A percentile compares a stretch with the other conserved stretches of the same genome.
phyloP scores from a whole-genome alignment of 306 rosid species.

The Lathyrus tuberosus region DNA sequence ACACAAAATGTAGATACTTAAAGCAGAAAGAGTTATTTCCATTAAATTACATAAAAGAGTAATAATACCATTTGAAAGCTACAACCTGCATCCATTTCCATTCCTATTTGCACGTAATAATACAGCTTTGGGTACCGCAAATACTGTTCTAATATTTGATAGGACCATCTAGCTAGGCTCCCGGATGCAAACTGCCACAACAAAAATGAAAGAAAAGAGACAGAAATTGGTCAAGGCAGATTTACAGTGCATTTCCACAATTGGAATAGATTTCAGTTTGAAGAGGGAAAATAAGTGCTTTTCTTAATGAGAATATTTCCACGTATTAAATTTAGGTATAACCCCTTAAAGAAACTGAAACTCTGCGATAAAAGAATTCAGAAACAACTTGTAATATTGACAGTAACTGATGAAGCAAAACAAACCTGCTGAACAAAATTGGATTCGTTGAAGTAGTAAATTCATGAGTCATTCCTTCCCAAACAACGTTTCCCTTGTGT shows the following conservation, averaged over 20 bases:
- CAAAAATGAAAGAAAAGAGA: too few relatives aligned
- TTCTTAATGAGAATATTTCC: constrained; percentile 1
- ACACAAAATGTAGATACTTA: too few relatives aligned
- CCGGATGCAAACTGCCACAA: too few relatives aligned
- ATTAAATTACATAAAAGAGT: too few relatives aligned
- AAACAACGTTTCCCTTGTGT: too few relatives aligned
- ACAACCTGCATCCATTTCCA: too few relatives aligned
- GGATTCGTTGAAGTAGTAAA: constrained; percentile 81
- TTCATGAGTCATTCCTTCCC: too few relatives aligned
- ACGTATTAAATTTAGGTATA: constrained; percentile 19
- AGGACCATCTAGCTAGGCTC: too few relatives aligned
- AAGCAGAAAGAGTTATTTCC: too few relatives aligned
- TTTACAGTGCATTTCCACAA: constrained; percentile 6
- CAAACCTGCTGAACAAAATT: constrained; percentile 90
- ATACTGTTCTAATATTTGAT: too few relatives aligned
- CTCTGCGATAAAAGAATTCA: constrained; percentile 17
- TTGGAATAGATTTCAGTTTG: not conserved
- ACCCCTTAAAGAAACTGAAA: constrained; percentile 22
- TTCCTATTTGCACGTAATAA: constrained; percentile 35
- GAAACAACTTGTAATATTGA: constrained; percentile 6
- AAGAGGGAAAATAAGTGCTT: constrained; percentile 11
- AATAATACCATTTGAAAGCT: too few relatives aligned
- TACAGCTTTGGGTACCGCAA: too few relatives aligned
- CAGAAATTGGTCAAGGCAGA: constrained; percentile 1
- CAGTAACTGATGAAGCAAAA: constrained; percentile 4